Evolutionary conservation across 2,329 filamentous ascomycete species (phyloP).

Genomic region (Fusarium transvaalense): DNA sequence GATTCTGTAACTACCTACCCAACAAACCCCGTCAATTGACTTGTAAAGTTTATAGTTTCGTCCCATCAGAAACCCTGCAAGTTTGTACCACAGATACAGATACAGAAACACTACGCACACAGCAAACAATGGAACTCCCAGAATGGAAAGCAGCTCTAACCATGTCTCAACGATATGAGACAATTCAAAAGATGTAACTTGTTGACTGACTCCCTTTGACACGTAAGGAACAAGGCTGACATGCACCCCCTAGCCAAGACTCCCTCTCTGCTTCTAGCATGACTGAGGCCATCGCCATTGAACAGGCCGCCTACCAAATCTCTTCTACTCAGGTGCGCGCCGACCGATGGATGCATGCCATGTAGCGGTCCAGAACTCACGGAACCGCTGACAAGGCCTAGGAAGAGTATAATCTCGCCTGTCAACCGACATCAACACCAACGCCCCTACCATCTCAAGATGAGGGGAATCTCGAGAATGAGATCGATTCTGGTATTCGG

Average conservation of each 20-base stretch:
- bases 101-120: conserved; percentile 8
- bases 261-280: conserved; percentile 49
- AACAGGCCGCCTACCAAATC: conserved; percentile 72
- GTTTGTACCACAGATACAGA: not conserved
- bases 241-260: conserved; percentile 47
- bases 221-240: not conserved
- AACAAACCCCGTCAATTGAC: conserved; percentile 14
- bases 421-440: conserved; percentile 44
- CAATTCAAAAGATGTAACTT: conserved; percentile 65
- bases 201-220: not conserved
- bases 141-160: conserved; percentile 66
- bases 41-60: not conserved
- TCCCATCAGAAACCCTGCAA: conserved; percentile 5
- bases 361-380: conserved; percentile 32
- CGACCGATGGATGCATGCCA: conserved; percentile 4
- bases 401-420: conserved; percentile 69
- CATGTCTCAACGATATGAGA: conserved; percentile 71
- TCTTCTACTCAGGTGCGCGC: conserved; percentile 68
- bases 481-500: conserved; percentile 52
- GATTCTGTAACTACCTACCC: conserved; percentile 8
- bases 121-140: conserved; percentile 29
- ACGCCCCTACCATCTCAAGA: conserved; percentile 16
- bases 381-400: conserved; percentile 53
- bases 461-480: conserved; percentile 7
- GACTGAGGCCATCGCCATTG: conserved; percentile 70